Conservation (phyloP, 2,329 filamentous ascomycete genomes). For the Fusarium sarcochroum region DNA sequence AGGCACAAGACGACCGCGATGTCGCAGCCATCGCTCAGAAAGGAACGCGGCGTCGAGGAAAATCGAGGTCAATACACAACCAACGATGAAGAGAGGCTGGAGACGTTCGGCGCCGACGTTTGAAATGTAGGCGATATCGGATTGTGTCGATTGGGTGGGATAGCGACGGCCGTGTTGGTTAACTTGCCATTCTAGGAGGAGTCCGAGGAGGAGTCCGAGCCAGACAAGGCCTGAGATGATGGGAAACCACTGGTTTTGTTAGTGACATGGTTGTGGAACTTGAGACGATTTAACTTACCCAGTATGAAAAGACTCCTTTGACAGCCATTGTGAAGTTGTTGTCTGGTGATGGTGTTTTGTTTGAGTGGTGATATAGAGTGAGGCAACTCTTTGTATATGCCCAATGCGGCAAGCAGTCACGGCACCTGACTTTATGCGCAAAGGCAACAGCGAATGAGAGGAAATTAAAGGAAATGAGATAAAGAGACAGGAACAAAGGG, state of each 20-base stretch:
- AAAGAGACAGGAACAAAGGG: background rate
- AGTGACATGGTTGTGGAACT: slow-evolving; percentile 34
- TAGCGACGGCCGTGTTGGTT: slow-evolving; percentile 69
- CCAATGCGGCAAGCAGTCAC: slow-evolving; percentile 14
- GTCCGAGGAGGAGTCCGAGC: slow-evolving; percentile 76
- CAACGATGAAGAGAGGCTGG: slow-evolving; percentile 84
- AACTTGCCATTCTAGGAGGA: slow-evolving; percentile 79
- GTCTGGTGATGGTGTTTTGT: background rate
- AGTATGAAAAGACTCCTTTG: slow-evolving; percentile 55
- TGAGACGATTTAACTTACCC: slow-evolving; percentile 50
- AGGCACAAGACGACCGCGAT: slow-evolving; percentile 81
- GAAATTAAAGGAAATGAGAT: background rate
- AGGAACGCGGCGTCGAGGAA: slow-evolving; percentile 86
- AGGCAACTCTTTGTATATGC: background rate
- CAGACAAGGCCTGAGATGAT: slow-evolving; percentile 76
- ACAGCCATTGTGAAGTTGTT: slow-evolving; percentile 49
- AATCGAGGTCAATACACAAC: slow-evolving; percentile 78
- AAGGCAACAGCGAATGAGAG: slow-evolving; percentile 12
- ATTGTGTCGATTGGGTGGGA: slow-evolving; percentile 68
- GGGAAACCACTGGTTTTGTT: slow-evolving; percentile 67
- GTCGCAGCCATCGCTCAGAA: slow-evolving; percentile 87
- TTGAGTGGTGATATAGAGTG: background rate
- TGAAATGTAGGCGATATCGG: slow-evolving; percentile 80
- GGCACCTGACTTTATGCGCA: background rate
- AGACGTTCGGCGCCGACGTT: slow-evolving; percentile 73